Evolutionary conservation across 2,329 filamentous ascomycete species (phyloP).

Genomic region (Aspergillus calidoustus): DNA sequence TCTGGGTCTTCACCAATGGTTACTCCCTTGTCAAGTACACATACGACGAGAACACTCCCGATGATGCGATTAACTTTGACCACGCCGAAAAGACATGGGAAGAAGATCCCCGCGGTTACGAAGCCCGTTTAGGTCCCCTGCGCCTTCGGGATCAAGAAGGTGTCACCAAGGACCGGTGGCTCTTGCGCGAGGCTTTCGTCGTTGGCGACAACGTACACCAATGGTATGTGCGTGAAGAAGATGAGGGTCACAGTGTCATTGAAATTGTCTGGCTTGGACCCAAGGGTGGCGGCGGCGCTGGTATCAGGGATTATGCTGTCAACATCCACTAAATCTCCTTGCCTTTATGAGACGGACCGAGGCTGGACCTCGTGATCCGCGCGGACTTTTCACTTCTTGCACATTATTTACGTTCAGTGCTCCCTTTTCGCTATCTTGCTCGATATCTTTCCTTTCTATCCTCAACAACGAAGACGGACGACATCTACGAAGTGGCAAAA

Average conservation of each 20-base stretch:
- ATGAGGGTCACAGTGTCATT: constrained; percentile 47
- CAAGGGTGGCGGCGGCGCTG: constrained; percentile 43
- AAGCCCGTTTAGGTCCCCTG: constrained; percentile 45
- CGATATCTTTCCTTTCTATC: constrained; percentile 20
- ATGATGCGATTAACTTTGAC: constrained; percentile 49
- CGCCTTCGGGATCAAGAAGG: constrained; percentile 46
- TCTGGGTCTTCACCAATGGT: constrained; percentile 52
- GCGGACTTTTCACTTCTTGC: constrained; percentile 38
- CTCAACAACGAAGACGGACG: constrained; percentile 17
- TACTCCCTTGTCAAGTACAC: constrained; percentile 51
- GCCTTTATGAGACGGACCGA: constrained; percentile 27
- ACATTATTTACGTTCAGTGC: constrained; percentile 37
- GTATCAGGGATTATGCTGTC: constrained; percentile 37
- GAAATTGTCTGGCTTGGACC: constrained; percentile 51
- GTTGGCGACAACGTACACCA: constrained; percentile 51
- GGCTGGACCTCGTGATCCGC: constrained; percentile 42
- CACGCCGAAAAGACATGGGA: constrained; percentile 51
- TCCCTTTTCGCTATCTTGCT: constrained; percentile 11
- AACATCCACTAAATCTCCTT: constrained; percentile 31
- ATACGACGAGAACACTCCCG: constrained; percentile 39
- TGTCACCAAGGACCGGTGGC: constrained; percentile 47
- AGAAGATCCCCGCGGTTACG: constrained; percentile 47
- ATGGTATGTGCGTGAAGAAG: constrained; percentile 46
- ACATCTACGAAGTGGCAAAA: constrained; percentile 17
- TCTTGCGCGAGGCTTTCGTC: constrained; percentile 43